Evolutionary conservation across 2,329 filamentous ascomycete species (phyloP).

Genomic region (Aspergillus flavus): DNA sequence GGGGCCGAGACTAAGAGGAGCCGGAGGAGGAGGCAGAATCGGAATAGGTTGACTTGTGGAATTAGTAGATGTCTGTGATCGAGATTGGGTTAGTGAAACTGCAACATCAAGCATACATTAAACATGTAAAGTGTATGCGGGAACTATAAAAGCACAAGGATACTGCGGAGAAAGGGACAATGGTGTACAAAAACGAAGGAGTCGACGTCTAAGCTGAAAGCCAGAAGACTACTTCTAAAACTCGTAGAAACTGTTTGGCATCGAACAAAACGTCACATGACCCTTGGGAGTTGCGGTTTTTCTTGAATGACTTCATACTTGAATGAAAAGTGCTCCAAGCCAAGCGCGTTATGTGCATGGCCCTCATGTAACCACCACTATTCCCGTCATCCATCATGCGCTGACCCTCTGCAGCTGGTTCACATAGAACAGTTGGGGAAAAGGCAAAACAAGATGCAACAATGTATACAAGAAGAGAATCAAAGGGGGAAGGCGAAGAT

Average conservation of each 20-base stretch:
- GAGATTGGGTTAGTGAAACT: constrained; percentile 19
- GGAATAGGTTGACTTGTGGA: constrained; percentile 47
- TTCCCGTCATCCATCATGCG: constrained; percentile 21
- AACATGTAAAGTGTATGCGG: constrained; percentile 3
- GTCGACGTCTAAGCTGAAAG: constrained; percentile 14
- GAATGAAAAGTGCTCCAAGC: constrained; percentile 24
- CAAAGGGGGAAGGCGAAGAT: constrained; percentile 13
- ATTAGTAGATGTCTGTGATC: constrained; percentile 28
- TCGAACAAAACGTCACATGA: constrained; percentile 21
- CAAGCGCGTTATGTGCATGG: constrained; percentile 23
- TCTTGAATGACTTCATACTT: constrained; percentile 26
- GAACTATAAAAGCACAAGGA: constrained; percentile 9
- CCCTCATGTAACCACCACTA: constrained; percentile 18
- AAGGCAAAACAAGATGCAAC: constrained; percentile 14
- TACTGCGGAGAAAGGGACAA: background rate
- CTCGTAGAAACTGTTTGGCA: constrained; percentile 18
- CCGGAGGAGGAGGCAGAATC: constrained; percentile 60
- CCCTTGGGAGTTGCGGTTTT: constrained; percentile 20
- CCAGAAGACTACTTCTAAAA: constrained; percentile 19
- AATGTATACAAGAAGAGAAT: constrained; percentile 12
- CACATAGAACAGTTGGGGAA: constrained; percentile 6
- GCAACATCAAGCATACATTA: background rate
- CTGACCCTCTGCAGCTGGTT: constrained; percentile 18
- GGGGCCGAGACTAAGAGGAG: constrained; percentile 81
- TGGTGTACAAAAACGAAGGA: constrained; percentile 15